Evolutionary conservation across 1,139 yeast genomes (phyloP), one percentile per base, ranked within the genome.

Genomic region (Candida tetrigidarum): DNA sequence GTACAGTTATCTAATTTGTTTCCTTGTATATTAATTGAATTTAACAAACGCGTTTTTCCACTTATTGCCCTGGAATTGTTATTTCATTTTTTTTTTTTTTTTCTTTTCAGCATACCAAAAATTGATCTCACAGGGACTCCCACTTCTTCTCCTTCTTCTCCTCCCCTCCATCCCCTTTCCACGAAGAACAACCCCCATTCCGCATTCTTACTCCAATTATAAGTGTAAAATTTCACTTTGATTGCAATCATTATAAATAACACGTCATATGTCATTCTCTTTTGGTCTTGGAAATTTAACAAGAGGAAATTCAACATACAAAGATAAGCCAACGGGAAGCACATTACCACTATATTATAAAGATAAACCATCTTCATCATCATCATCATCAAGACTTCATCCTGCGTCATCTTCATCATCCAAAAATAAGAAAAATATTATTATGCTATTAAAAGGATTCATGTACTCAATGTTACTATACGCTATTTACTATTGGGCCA

Each of bases 401-500:
- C 53, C 50, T 18, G 37, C 40, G 20, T 20, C 40, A 10, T 29
- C n/a, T n/a, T n/a, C 37, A 19, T 36, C 40, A 26, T 37, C 41
- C 28, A 41, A 35, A 9, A 47, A 45, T 29, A 45, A 43, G 27
- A 41, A 38, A 41, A 62, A 56, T 46, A 14, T 58, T 7, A 48
- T 55, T 44, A 76, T 77, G 81, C 51, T 78, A 26, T 56, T 74
- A 41, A 76, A 72, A 54, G 80, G 74, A 1, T 63, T 78, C 35
- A 26, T 75, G 1, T 59, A 64, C 1, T 64, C 80, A 1, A 41
- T 76, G 22, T 64, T 64, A 11, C 55, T 78, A 23, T 80, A 78
- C 54, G 45, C 61, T 14, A 50, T 72, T 7, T 75, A 74, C 55
- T 58, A 59, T 25, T 38, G 47, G 23, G 47, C 50, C 14, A 10